Evolutionary conservation across 2,329 filamentous ascomycete species (phyloP).

Genomic region (Penicillium sp.): DNA sequence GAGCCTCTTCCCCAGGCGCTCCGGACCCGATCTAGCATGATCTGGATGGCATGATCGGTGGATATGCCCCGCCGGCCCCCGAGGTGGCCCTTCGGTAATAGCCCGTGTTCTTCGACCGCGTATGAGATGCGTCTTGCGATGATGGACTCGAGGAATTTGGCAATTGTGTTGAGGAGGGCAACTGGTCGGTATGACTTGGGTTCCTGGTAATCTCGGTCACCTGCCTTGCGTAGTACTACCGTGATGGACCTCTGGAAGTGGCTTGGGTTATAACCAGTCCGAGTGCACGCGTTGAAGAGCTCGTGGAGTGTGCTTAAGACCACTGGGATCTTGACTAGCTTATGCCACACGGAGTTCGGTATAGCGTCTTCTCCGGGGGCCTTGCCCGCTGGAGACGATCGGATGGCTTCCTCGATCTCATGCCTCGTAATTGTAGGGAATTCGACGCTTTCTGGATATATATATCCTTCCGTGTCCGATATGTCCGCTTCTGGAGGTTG

Average conservation of each 20-base stretch:
- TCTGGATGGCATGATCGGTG: slow-evolving; percentile 12
- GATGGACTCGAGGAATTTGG: slow-evolving; percentile 11
- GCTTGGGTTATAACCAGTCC: not conserved
- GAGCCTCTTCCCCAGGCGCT: not conserved
- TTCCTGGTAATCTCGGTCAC: slow-evolving; percentile 2
- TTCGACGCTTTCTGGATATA: not conserved
- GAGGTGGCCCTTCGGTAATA: slow-evolving; percentile 7
- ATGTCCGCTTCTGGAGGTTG: not conserved
- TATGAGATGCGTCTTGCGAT: slow-evolving; percentile 7
- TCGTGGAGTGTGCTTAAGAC: not conserved
- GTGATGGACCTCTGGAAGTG: slow-evolving; percentile 3
- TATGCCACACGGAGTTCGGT: not conserved
- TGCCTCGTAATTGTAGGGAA: not conserved
- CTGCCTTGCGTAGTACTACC: not conserved
- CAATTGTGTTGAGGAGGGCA: slow-evolving; percentile 12
- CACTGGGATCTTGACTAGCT: not conserved
- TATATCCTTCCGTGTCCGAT: not conserved
- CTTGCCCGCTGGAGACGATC: not conserved
- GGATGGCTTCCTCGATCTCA: not conserved
- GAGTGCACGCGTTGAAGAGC: not conserved
- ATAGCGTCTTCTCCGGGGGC: not conserved
- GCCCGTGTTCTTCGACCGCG: slow-evolving; percentile 1
- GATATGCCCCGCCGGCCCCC: slow-evolving; percentile 16
- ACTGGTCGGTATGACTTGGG: slow-evolving; percentile 16
- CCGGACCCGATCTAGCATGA: slow-evolving; percentile 6